Evolutionary conservation across 495 filamentous ascomycete species (phyloP).

Genomic region (Podospora fimiseda): DNA sequence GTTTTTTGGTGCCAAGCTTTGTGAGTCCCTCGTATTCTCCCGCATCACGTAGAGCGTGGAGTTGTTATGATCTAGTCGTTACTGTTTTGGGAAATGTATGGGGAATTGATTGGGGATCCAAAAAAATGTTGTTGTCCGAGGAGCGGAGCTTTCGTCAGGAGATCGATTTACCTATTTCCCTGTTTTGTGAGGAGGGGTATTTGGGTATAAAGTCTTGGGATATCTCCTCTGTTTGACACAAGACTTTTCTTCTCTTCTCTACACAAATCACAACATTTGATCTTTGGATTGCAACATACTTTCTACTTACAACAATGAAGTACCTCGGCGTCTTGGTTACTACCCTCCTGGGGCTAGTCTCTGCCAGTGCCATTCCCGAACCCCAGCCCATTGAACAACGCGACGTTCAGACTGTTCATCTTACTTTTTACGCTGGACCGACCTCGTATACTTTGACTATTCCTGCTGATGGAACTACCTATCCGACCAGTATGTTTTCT

Average conservation of each 20-base stretch:
- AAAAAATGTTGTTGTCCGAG: too few species aligned
- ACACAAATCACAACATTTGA: not conserved
- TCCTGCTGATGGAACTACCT: constrained; percentile 21
- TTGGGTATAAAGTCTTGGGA: not conserved
- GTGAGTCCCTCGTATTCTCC: not conserved
- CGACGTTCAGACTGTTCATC: constrained; percentile 21
- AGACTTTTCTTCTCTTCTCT: too few species aligned
- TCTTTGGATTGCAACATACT: not conserved
- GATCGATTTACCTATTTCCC: too few species aligned
- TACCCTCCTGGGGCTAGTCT: constrained; percentile 11
- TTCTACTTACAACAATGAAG: constrained; percentile 13
- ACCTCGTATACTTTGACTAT: constrained; percentile 22
- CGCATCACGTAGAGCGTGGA: too few species aligned
- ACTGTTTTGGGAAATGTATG: too few species aligned
- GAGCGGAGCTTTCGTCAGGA: too few species aligned
- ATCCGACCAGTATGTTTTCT: constrained; percentile 18
- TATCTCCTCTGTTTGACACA: too few species aligned
- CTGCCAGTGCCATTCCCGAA: constrained; percentile 7
- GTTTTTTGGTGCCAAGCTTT: not conserved
- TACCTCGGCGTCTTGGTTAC: constrained; percentile 6
- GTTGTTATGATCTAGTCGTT: too few species aligned
- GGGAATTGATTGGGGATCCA: not conserved
- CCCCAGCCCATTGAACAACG: constrained; percentile 19
- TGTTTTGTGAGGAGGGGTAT: too few species aligned
- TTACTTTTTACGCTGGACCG: constrained; percentile 26